A percentile compares a stretch with the other conserved stretches of the same genome.
Conservation (phyloP, 495 filamentous ascomycete genomes). For the Hypomontagnella submonticulosa region DNA sequence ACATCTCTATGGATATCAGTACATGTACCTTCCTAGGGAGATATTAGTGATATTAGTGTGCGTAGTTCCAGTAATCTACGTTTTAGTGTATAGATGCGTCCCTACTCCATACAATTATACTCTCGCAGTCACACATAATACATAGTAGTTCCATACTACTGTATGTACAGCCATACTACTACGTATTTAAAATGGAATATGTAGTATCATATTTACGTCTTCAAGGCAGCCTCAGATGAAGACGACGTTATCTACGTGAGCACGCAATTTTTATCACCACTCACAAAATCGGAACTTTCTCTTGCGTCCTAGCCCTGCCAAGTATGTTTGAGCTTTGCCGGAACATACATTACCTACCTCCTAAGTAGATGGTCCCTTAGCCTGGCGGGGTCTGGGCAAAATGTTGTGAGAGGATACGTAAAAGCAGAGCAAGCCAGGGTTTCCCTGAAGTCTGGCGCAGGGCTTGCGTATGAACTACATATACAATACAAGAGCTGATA, state of each 20-base stretch:
- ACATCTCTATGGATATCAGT: not conserved
- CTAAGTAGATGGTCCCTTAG: constrained; percentile 1
- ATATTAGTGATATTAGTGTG: not conserved
- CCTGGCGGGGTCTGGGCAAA: not conserved
- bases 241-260: constrained; percentile 16
- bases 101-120: too few species aligned
- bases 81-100: too few species aligned
- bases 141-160: not conserved
- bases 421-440: constrained; percentile 25
- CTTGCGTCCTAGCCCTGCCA: constrained; percentile 33
- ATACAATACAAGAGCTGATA: constrained; percentile 34
- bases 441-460: constrained; percentile 28
- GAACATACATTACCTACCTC: constrained; percentile 29
- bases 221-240: constrained; percentile 13
- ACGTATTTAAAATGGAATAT: not conserved
- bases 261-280: constrained; percentile 22
- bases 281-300: constrained; percentile 31
- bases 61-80: not conserved
- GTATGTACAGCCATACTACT: constrained; percentile 3
- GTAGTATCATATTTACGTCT: constrained; percentile 7
- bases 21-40: not conserved
- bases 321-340: constrained; percentile 38
- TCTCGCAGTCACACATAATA: too few species aligned
- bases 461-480: constrained; percentile 33
- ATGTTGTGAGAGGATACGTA: constrained; percentile 13